Evolutionary conservation across 345 rosid species (phyloP).

Genomic region (Xanthoceras sorbifolium): DNA sequence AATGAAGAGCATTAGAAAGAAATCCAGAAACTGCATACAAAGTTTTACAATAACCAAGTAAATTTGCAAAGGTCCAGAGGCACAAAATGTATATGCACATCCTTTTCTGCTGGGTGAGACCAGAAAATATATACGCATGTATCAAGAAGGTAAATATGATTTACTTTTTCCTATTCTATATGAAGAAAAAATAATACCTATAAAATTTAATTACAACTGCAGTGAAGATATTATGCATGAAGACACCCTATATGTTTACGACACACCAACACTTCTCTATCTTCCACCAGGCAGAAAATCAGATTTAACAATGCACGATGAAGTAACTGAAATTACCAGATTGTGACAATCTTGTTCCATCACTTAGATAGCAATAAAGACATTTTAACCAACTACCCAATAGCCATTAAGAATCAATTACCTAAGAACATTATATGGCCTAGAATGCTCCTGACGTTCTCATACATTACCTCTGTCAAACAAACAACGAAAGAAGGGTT

Average conservation of each 20-base stretch:
- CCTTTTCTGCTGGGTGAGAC: neutral
- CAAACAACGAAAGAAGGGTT: neutral
- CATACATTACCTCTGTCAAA: neutral
- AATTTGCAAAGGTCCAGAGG: neutral
- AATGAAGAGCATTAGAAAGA: neutral
- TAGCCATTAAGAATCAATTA: slow-evolving; percentile 3
- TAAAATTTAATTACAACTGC: too few relatives aligned
- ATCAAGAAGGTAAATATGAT: neutral
- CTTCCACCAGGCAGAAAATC: neutral
- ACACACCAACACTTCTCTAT: neutral
- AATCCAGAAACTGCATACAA: neutral
- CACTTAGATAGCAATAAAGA: neutral
- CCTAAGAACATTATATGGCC: neutral
- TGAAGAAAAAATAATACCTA: neutral
- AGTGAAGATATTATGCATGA: too few relatives aligned
- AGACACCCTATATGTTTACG: neutral
- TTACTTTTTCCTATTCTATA: neutral
- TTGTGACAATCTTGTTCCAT: neutral
- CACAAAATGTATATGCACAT: neutral
- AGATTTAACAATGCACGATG: slow-evolving; percentile 2
- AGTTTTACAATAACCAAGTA: neutral
- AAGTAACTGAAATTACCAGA: neutral
- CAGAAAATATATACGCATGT: neutral
- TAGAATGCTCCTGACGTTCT: neutral
- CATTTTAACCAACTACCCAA: neutral